Conservation (phyloP, 176 grass and related monocot species). For the Hyparrhenia diplandra region DNA sequence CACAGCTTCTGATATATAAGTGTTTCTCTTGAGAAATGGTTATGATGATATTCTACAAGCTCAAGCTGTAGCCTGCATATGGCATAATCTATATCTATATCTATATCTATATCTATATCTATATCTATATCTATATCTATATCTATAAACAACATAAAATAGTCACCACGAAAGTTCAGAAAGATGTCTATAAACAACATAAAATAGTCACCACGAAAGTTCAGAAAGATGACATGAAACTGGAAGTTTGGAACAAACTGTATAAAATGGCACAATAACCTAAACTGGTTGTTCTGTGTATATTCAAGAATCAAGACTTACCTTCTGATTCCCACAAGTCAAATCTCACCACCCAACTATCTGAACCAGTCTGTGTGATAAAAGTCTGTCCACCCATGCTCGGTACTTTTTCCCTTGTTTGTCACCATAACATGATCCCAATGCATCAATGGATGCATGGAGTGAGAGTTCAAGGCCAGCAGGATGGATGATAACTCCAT, state of each 20-base stretch:
- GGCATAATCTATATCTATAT: neutral
- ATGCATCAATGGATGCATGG: constrained; percentile 46
- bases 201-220: neutral
- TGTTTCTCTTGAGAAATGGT: neutral
- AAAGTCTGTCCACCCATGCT: constrained; percentile 77
- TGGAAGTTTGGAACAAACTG: neutral
- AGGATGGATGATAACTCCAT: constrained; percentile 63
- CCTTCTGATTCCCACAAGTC: constrained; percentile 78
- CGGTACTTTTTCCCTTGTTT: constrained; percentile 64
- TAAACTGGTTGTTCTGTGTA: constrained; percentile 5
- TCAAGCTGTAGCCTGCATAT: neutral
- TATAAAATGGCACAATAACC: constrained; percentile 2
- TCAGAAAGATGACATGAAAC: neutral
- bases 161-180: neutral
- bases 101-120: neutral
- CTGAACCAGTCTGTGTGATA: constrained; percentile 53
- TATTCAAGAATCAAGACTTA: constrained; percentile 26
- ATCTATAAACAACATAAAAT: neutral
- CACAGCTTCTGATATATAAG: neutral
- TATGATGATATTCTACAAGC: neutral
- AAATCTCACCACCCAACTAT: constrained; percentile 71
- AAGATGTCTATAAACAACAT: no score
- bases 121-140: neutral
- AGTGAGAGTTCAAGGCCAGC: constrained; percentile 55
- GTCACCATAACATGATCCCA: constrained; percentile 60